Base-by-base conservation (phyloP, 768 basidiomycete genomes). In the Phallus indusiatus region DNA sequence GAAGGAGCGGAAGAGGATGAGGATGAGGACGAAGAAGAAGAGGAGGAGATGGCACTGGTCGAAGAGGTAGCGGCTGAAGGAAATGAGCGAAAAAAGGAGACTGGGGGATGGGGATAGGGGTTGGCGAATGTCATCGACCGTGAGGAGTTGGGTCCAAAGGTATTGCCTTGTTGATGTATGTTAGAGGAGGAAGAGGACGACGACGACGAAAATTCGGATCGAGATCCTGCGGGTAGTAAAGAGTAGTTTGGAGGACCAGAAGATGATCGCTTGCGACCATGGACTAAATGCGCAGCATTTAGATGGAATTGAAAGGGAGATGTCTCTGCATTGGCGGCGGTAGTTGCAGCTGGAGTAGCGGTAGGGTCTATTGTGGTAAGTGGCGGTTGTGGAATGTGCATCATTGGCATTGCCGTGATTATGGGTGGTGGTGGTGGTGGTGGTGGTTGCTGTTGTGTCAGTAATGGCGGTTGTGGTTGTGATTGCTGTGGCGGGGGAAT, bases 331-430 rank as follows among this genome's bases (percentile, higher is more conserved):
- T 54, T 52, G 54, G 52, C 48, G 46, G 36, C 36, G 16, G 49
- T 46, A 42, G 55, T 24, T 28, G 46, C 20, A 24, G 35, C 28
- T 49, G 51, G 53, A 47, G 36, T 37, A 24, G 24, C 48, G 5
- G 49, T 49, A 24, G 54, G 52, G n/a, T 53, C 56, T 28, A 77
- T 62, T n/a, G 37, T 53, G n/a, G 68, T 68, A 65, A 75, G 62
- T 37, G 75, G 72, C 1, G 76, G 74, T 33, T 69, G 73, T 10
- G 75, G 76, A 36, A 76, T 66, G 57, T 77, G 74, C 69, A 75
- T 68, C 17, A 67, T 33, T 24, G 28, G 37, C 47, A 42, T 53
- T 20, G 42, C 35, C n/a, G 47, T 28, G 1, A 47, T 18, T 14
- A 48, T 48, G 54, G 33, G 33, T 55, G 33, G 46, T 18, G 18